Percentiles rank a stretch among this genome's conserved stretches.
Conservation (phyloP, 2,329 filamentous ascomycete genomes). For the Ophiostoma novo-ulmi region DNA sequence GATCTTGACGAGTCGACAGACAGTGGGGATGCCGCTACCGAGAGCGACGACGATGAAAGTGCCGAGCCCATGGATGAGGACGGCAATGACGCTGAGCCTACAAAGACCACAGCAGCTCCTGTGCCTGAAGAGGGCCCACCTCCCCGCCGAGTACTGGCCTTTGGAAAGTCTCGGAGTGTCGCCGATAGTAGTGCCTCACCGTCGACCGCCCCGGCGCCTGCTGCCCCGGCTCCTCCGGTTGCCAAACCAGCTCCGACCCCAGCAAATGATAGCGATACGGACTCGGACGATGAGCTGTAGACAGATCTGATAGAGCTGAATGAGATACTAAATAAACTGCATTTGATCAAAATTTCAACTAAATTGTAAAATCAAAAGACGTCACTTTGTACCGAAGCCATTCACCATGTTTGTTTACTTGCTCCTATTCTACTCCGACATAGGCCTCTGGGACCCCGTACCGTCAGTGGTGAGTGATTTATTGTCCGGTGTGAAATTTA, state of each 20-base stretch:
- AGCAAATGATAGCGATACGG: constrained; percentile 42
- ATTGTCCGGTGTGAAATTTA: not conserved
- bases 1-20: constrained; percentile 30
- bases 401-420: not conserved
- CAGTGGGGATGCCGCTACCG: constrained; percentile 42
- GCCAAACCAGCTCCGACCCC: constrained; percentile 17
- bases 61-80: constrained; percentile 27
- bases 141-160: constrained; percentile 29
- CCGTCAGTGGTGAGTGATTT: constrained; percentile 19
- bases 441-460: not conserved
- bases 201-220: not conserved
- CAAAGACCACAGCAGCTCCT: not conserved
- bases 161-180: constrained; percentile 21
- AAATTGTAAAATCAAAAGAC: not conserved
- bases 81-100: not conserved
- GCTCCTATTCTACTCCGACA: constrained; percentile 4
- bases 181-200: not conserved
- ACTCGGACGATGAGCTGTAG: constrained; percentile 54
- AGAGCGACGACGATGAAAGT: constrained; percentile 40
- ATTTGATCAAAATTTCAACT: not conserved
- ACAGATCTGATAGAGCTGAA: not conserved
- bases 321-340: not conserved
- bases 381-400: not conserved
- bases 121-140: constrained; percentile 26
- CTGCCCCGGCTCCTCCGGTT: constrained; percentile 25